Conservation (phyloP, 73 alveolate species). For the Stentor coeruleus region DNA sequence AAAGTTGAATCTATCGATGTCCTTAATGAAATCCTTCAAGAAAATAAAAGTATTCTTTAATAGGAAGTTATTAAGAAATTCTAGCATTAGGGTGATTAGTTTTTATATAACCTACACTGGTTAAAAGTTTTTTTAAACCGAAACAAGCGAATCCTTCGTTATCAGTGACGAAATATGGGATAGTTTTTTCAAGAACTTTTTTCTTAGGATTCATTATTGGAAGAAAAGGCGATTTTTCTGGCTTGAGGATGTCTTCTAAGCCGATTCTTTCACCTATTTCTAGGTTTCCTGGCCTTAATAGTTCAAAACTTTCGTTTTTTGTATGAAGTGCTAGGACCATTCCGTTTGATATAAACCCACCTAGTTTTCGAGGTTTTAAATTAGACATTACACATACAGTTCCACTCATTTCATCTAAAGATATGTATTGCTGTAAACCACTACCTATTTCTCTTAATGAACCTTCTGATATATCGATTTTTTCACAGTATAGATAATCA, state of each 20-base stretch:
- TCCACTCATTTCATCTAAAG: conserved; percentile 85
- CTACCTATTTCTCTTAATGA: conserved; percentile 92
- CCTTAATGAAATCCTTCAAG: too few species aligned
- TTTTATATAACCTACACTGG: conserved; percentile 2
- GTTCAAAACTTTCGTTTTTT: conserved; percentile 48
- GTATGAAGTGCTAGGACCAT: conserved; percentile 87
- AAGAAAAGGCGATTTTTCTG: conserved; percentile 35
- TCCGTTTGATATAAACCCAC: conserved; percentile 90
- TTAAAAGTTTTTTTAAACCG: conserved; percentile 27
- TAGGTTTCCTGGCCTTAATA: conserved; percentile 92
- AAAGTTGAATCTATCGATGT: too few species aligned
- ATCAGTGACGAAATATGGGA: conserved; percentile 28
- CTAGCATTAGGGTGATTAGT: conserved; percentile 22
- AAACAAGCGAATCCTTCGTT: conserved; percentile 35
- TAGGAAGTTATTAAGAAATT: conserved; percentile 42
- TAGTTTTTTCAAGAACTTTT: conserved; percentile 35
- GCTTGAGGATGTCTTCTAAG: conserved; percentile 40
- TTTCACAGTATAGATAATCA: conserved; percentile 86
- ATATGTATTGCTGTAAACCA: conserved; percentile 82
- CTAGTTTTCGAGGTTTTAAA: conserved; percentile 83
- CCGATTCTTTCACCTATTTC: conserved; percentile 76
- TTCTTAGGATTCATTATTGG: conserved; percentile 60
- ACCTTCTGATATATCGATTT: conserved; percentile 93
- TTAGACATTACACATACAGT: conserved; percentile 85
- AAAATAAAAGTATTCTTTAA: too few species aligned